phyloP scores from a whole-genome alignment of 2,329 filamentous ascomycete species.

The Venturia pyrina region DNA sequence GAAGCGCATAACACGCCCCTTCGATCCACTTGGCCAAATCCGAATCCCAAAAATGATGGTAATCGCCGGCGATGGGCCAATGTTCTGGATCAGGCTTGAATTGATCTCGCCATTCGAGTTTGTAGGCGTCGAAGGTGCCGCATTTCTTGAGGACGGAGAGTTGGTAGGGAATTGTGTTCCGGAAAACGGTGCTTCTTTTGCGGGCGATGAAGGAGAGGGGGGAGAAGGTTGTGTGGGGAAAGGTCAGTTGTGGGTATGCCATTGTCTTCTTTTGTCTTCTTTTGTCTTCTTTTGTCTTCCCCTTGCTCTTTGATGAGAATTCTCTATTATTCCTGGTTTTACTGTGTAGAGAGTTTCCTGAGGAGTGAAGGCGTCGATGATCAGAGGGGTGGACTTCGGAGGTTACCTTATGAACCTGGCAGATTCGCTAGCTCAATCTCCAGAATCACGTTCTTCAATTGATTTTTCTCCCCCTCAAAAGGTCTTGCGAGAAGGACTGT shows the following conservation, averaged over 20 bases:
- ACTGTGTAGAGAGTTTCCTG: too few relatives aligned
- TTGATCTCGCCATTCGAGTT: constrained; percentile 10
- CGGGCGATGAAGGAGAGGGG: constrained; percentile 25
- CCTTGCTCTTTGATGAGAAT: background rate
- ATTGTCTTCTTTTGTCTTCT: constrained; percentile 15
- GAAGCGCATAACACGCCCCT: constrained; percentile 48
- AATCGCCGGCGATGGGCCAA: constrained; percentile 40
- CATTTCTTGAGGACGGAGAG: constrained; percentile 44
- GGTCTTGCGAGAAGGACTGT: too few relatives aligned
- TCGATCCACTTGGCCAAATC: constrained; percentile 54
- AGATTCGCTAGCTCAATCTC: too few relatives aligned
- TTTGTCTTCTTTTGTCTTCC: background rate
- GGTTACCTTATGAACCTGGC: too few relatives aligned
- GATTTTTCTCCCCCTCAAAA: background rate
- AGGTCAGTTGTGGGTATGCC: constrained; percentile 35
- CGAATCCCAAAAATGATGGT: constrained; percentile 50
- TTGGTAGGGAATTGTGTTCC: constrained; percentile 40
- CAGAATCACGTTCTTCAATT: background rate
- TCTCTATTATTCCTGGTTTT: background rate
- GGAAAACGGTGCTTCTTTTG: constrained; percentile 33
- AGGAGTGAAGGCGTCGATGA: background rate
- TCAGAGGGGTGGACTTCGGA: background rate
- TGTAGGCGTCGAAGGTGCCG: constrained; percentile 35
- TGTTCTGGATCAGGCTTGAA: constrained; percentile 10
- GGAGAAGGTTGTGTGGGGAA: constrained; percentile 25